Conservation (phyloP, 768 basidiomycete genomes). For the Tubosaeta sp. region DNA sequence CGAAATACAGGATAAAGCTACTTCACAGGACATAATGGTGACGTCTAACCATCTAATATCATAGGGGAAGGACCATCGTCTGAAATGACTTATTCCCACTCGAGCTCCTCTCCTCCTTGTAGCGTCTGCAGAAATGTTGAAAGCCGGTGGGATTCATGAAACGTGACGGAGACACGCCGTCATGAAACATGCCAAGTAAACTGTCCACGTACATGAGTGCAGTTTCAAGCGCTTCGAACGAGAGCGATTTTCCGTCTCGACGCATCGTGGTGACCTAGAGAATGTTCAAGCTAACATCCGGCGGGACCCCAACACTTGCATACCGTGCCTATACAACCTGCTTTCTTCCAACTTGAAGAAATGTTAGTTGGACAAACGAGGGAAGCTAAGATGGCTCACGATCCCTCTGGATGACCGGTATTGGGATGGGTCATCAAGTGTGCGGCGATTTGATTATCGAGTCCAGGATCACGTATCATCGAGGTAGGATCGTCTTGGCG, state of each 20-base stretch:
- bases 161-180: constrained; percentile 12
- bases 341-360: constrained; percentile 18
- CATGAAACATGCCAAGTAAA: constrained; percentile 27
- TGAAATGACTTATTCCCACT: constrained; percentile 11
- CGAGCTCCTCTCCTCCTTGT: constrained; percentile 16
- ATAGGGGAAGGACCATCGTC: constrained; percentile 19
- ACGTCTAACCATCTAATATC: background rate
- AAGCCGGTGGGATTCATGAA: constrained; percentile 22
- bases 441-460: constrained; percentile 30
- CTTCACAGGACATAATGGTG: background rate
- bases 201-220: constrained; percentile 33
- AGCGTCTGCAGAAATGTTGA: constrained; percentile 20
- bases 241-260: constrained; percentile 21
- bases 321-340: constrained; percentile 27
- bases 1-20: background rate
- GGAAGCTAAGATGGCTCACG: constrained; percentile 6
- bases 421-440: constrained; percentile 28
- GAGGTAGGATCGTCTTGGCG: constrained; percentile 11
- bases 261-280: constrained; percentile 25
- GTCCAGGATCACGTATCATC: constrained; percentile 18
- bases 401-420: constrained; percentile 22
- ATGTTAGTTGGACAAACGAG: background rate
- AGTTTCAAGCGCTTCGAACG: constrained; percentile 25
- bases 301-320: background rate
- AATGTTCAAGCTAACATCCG: background rate